Evolutionary conservation across 768 basidiomycete genomes (phyloP).

Genomic region (Amanita subjunquillea): DNA sequence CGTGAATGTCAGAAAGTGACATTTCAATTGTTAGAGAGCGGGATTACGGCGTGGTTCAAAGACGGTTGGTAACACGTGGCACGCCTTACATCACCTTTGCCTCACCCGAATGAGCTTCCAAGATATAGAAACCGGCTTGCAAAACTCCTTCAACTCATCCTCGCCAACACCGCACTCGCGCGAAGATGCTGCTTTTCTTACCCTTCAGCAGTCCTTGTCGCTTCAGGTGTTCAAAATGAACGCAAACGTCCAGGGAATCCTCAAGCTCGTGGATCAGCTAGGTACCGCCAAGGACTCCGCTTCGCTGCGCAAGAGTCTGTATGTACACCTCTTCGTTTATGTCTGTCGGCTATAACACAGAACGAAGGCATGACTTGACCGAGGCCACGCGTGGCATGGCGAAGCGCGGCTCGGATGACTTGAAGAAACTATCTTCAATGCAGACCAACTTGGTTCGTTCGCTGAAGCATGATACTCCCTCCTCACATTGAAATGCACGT

Average conservation of each 20-base stretch:
- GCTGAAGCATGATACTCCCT: not conserved
- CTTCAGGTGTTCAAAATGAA: conserved; percentile 99
- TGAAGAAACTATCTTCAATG: conserved; percentile 77
- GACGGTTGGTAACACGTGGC: conserved; percentile 5
- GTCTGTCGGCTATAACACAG: not conserved
- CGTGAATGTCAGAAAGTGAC: conserved; percentile 7
- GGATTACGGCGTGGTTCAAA: not conserved
- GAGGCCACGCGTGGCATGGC: conserved; percentile 93
- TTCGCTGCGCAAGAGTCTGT: conserved; percentile 76
- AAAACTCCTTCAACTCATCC: conserved; percentile 23
- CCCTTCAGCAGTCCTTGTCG: conserved; percentile 69
- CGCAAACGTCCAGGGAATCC: conserved; percentile 90
- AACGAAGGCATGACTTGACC: conserved; percentile 70
- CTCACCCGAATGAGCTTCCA: conserved; percentile 39
- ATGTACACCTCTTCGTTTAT: conserved; percentile 20
- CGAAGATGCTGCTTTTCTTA: conserved; percentile 68
- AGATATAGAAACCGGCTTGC: conserved; percentile 41
- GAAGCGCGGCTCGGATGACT: conserved; percentile 85
- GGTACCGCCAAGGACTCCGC: conserved; percentile 79
- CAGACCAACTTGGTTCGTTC: conserved; percentile 48
- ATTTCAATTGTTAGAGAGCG: not conserved
- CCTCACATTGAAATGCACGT: not conserved
- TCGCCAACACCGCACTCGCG: conserved; percentile 28
- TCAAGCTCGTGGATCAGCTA: conserved; percentile 94
- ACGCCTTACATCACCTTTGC: not conserved